Conservation (phyloP, 192 early-diverging fungal genomes). For the Anaeromyces robustus region DNA sequence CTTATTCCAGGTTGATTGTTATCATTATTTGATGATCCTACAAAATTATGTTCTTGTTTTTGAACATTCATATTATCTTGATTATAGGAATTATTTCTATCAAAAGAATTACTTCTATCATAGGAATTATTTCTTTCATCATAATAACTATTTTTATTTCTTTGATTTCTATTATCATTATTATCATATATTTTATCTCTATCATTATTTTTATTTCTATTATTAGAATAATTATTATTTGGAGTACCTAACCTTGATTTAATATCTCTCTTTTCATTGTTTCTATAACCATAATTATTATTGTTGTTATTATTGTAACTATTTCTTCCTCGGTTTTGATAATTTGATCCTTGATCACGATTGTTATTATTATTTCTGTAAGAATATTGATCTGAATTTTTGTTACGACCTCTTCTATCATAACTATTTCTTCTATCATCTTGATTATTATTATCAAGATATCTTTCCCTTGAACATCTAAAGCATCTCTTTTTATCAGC, state of each 20-base stretch:
- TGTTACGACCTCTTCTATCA: not conserved
- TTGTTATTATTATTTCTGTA: not conserved
- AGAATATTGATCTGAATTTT: not conserved
- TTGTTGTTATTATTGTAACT: not conserved
- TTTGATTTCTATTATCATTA: not conserved
- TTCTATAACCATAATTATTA: not conserved
- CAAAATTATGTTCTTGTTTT: not conserved
- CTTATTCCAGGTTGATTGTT: not conserved
- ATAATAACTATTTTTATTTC: not conserved
- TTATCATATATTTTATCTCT: not conserved
- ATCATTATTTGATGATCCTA: not conserved
- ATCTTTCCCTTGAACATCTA: not conserved
- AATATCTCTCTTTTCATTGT: not conserved
- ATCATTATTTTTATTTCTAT: not conserved
- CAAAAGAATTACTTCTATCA: not conserved
- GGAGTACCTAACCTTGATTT: not conserved
- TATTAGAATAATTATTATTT: not conserved
- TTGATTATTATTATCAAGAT: not conserved
- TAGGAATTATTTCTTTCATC: not conserved
- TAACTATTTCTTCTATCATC: not conserved
- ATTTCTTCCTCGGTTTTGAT: not conserved
- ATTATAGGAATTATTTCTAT: too few species aligned
- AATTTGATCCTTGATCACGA: not conserved
- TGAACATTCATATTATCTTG: not conserved
- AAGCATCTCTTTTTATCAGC: not conserved